Evolutionary conservation across 2,329 filamentous ascomycete genomes (phyloP).

Genomic region (Curvularia verruculosa): DNA sequence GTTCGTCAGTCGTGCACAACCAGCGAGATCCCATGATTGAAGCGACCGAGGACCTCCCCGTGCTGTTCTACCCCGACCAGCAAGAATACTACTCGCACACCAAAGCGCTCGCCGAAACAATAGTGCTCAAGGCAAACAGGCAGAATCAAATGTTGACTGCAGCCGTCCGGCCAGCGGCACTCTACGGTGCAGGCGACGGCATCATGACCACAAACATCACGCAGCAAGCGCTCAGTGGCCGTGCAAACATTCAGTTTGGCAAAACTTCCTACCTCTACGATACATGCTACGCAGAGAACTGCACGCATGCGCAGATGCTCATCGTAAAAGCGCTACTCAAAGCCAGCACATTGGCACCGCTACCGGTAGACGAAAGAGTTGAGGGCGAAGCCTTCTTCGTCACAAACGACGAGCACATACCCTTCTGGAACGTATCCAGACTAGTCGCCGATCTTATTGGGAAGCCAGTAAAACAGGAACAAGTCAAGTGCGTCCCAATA

Average conservation of each 20-base stretch:
- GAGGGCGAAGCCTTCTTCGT: conserved; percentile 1
- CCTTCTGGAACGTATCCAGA: background rate
- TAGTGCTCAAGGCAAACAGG: background rate
- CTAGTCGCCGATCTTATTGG: background rate
- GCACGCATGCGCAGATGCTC: background rate
- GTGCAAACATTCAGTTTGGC: background rate
- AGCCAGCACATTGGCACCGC: background rate
- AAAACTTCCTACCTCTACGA: background rate
- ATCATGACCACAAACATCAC: background rate
- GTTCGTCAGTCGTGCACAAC: conserved; percentile 9
- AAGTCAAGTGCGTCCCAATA: background rate
- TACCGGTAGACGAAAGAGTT: background rate
- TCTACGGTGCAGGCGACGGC: background rate
- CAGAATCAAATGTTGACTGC: background rate
- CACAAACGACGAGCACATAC: conserved; percentile 3
- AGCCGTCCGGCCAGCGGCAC: background rate
- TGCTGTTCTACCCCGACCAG: background rate
- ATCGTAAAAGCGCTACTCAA: background rate
- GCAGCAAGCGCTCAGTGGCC: background rate
- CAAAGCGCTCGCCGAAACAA: background rate
- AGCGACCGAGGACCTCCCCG: background rate
- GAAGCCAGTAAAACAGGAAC: background rate
- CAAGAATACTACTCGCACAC: conserved; percentile 1
- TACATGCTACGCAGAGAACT: background rate
- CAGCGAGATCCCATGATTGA: background rate